phyloP scores from a whole-genome alignment of 306 rosid species.

The Delonix regia region DNA sequence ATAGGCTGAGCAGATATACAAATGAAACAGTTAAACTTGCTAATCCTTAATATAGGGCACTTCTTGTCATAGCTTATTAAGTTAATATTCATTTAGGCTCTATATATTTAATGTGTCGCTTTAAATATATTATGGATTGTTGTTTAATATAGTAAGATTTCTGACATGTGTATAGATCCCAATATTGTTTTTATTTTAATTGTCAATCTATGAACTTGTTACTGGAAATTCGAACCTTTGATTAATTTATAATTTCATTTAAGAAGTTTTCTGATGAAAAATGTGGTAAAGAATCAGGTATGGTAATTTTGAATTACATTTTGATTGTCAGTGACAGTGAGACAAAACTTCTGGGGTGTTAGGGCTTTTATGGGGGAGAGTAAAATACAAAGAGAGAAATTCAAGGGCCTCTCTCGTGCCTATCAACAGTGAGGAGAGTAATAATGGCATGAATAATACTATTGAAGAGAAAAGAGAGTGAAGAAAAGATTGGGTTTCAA shows the following conservation, averaged over 20 bases:
- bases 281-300: neutral
- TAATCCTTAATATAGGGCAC: neutral
- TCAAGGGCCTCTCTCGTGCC: neutral
- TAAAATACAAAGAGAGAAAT: neutral
- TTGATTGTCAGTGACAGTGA: neutral
- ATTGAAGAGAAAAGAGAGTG: neutral
- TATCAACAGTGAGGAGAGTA: slow-evolving; percentile 5
- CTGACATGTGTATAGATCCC: too few species aligned
- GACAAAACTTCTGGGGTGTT: neutral
- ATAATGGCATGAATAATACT: neutral
- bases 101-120: too few species aligned
- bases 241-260: neutral
- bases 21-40: neutral
- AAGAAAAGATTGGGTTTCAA: neutral
- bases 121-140: too few species aligned
- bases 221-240: too few species aligned
- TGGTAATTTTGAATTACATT: neutral
- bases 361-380: neutral
- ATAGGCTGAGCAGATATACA: neutral
- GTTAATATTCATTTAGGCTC: neutral
- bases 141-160: too few species aligned
- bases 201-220: too few species aligned
- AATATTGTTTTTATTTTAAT: too few species aligned
- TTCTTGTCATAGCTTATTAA: neutral
- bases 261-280: neutral